Evolutionary conservation across 2,329 filamentous ascomycete genomes (phyloP).

Genomic region (Rosellinia necatrix): DNA sequence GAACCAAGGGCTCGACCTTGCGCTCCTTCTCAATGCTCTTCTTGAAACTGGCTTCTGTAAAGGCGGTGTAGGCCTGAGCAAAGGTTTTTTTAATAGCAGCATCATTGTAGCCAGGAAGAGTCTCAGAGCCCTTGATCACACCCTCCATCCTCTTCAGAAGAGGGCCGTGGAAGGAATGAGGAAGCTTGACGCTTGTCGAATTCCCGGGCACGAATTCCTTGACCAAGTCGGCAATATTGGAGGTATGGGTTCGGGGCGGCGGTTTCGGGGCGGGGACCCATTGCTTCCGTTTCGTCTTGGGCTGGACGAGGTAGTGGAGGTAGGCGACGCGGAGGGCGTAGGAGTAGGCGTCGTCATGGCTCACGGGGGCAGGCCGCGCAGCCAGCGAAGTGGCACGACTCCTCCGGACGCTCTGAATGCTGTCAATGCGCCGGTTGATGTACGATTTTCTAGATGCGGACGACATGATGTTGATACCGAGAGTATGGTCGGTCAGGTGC

Average conservation of each 20-base stretch:
- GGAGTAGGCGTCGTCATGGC: constrained; percentile 82
- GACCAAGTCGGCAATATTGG: constrained; percentile 81
- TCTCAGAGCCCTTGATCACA: constrained; percentile 81
- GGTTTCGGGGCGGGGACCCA: constrained; percentile 73
- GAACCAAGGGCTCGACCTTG: constrained; percentile 85
- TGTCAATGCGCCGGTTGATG: constrained; percentile 52
- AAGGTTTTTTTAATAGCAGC: constrained; percentile 91
- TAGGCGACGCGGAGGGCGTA: constrained; percentile 91
- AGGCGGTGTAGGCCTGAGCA: constrained; percentile 89
- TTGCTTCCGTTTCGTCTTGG: constrained; percentile 85
- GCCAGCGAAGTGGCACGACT: constrained; percentile 51
- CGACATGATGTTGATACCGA: constrained; percentile 25
- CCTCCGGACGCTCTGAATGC: constrained; percentile 53
- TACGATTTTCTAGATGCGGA: constrained; percentile 29
- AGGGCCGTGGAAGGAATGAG: constrained; percentile 56
- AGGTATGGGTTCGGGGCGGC: constrained; percentile 65
- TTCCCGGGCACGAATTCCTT: constrained; percentile 74
- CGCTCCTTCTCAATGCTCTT: constrained; percentile 94
- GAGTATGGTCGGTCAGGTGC: constrained; percentile 19
- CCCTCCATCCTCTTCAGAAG: constrained; percentile 76
- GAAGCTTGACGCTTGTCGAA: constrained; percentile 59
- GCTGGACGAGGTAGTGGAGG: constrained; percentile 90
- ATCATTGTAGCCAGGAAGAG: constrained; percentile 86
- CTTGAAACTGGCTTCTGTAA: constrained; percentile 86
- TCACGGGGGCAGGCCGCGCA: constrained; percentile 53